Base-by-base conservation (phyloP, 345 rosid species). In the Cardamine occulta region DNA sequence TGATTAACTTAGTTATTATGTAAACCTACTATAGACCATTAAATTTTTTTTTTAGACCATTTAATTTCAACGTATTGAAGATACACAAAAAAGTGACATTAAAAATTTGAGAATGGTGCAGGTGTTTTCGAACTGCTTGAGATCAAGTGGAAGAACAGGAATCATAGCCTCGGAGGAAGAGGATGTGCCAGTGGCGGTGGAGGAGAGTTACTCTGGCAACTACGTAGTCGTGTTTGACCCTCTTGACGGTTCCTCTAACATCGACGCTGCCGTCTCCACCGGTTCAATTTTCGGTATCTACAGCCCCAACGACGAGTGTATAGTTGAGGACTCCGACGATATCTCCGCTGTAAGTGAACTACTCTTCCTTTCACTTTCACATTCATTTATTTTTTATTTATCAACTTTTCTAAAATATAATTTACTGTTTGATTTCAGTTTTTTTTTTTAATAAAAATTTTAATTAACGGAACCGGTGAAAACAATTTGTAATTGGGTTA, bases 131-230 rank as follows among this genome's bases (percentile, higher is more conserved):
- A 90, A 80, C 84, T 94, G 98, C 73, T 75, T 94, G 84, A 91
- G 88, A 75, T 94, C 98, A 53, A 90, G 97, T 62, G 98, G 97
- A 35, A 79, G 98, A 56, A 91, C 98, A 1, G 97, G 96, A 72
- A 94, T 94, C 54, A 91, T 94, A 57, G 97, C 98, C 5, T 94
- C 98, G 5, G 96, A 91, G 79, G 97, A 91, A 86, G 97, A 94
- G 82, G 98, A 94, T 42, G 97, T 94, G 32, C 98, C 98, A 2
- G 98, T 94, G 39, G 97, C 97, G 0, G 98, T 91, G 58, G 95
- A 91, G 49, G 97, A 91, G 80, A 91, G 95, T 72, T 94, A 83
- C 92, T 91, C 97, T 2, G 96, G 96, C 3, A 94, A 94, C 86
- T 94, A 91, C 73, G 87, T 94, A 9, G 96, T 86, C 29, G 97